These are phyloP conservation scores for Ceratobasidium sp. DNA, from an alignment of 1,284 basidiomycete species.

Conservation along the genomic window DNA sequence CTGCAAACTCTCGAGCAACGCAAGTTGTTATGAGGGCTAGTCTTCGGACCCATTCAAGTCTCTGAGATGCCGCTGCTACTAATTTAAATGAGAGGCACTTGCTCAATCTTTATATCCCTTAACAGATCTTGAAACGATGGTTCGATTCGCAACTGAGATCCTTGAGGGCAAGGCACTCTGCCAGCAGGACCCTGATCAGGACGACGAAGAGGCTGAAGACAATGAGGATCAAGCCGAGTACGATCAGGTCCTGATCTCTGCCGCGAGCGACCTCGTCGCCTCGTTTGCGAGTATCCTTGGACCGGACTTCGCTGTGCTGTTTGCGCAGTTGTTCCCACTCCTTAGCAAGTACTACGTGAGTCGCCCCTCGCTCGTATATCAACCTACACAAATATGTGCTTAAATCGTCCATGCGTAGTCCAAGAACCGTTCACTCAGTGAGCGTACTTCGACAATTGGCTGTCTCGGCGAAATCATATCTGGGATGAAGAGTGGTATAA, in stretches of 20 bases:
- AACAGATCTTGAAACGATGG: constrained; percentile 79
- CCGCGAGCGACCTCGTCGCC: constrained; percentile 93
- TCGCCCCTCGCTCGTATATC: constrained; percentile 42
- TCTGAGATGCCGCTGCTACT: constrained; percentile 29
- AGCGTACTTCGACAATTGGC: constrained; percentile 93
- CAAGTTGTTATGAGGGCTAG: constrained; percentile 28
- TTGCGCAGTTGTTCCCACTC: constrained; percentile 85
- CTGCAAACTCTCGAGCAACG: constrained; percentile 28
- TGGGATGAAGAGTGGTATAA: constrained; percentile 87
- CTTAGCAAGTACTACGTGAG: constrained; percentile 93
- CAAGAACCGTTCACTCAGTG: constrained; percentile 84
- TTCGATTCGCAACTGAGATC: constrained; percentile 79
- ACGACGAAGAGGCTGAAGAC: constrained; percentile 79
- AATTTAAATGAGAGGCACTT: neutral
- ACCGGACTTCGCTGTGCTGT: constrained; percentile 82
- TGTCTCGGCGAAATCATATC: constrained; percentile 95
- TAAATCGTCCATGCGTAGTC: constrained; percentile 57
- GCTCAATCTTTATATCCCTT: constrained; percentile 44
- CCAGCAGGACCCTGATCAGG: constrained; percentile 95
- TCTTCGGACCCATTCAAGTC: constrained; percentile 42
- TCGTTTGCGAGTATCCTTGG: constrained; percentile 87
- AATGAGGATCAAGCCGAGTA: constrained; percentile 88
- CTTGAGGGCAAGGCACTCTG: constrained; percentile 92
- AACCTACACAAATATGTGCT: neutral
- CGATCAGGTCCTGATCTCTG: constrained; percentile 93